Evolutionary conservation across 805 yeast species (phyloP), one percentile per base, ranked within the genome.

Genomic region (Lachancea nothofagi): DNA sequence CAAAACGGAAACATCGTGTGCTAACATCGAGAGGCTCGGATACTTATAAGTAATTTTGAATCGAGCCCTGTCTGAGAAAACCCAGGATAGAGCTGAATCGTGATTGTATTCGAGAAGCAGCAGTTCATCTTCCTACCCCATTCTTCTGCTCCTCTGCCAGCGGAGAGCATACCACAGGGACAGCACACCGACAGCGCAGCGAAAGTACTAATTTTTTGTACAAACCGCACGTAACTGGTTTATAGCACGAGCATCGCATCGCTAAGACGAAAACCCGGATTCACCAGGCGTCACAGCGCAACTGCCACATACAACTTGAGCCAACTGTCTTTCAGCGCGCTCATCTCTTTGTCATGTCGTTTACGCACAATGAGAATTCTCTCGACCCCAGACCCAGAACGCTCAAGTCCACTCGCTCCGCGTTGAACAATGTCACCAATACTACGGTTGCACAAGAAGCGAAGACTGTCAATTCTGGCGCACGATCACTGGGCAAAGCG

Each of bases 391-490:
- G 53, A 40, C 48, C 54, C 8, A 26, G 42, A 35, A 35, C 39
- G 14, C 24, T 42, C 27, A 42, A 35, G 30, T 37, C 42, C 21
- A 36, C 46, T 13, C 47, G 66, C 37, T 45, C 62, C 33, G 66
- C 63, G 14, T 48, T 62, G 34, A 54, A 54, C 26, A 62, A 62
- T 41, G 66, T 62, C 9, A 62, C 66, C 14, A 58, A 61, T 37
- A 60, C 64, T 8, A 49, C 54, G 22, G 32, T 51, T 22, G 43
- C 53, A 4, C 54, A 54, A 24, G 59, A 56, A 14, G 51, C 45
- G 34, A 44, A 40, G 26, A 14, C 41, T 14, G 49, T 51, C 21
- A 43, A 50, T 18, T 38, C 52, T 7, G 31, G 38, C 28, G 42
- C 42, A 20, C 32, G 42, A 6, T 31, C 46, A 26, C 29, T 43